Evolutionary conservation across 345 rosid species (phyloP).

Genomic region (Lagerstroemia speciosa): DNA sequence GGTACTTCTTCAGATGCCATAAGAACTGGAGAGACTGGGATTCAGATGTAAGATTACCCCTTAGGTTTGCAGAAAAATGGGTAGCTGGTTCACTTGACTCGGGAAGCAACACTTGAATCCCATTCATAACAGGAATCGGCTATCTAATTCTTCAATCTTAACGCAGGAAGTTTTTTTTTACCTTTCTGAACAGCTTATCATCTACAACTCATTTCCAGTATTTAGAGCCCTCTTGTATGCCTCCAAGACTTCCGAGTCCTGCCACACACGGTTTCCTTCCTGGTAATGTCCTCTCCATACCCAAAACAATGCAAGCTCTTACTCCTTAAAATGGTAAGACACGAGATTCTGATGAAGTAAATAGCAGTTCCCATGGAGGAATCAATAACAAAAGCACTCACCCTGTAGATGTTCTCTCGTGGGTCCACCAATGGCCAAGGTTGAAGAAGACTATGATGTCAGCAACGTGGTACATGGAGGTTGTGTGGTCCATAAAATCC

Average conservation of each 20-base stretch:
- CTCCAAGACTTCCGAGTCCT: slow-evolving; percentile 62
- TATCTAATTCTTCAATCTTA: no score
- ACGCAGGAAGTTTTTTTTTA: no score
- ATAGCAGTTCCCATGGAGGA: not conserved
- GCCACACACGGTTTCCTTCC: slow-evolving; percentile 67
- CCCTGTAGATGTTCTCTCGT: slow-evolving; percentile 90
- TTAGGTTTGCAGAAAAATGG: no score
- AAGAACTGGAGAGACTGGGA: no score
- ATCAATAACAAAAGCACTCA: slow-evolving; percentile 17
- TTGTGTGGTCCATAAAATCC: slow-evolving; percentile 73
- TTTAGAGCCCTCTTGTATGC: slow-evolving; percentile 70
- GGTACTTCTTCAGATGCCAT: no score
- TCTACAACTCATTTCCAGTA: no score
- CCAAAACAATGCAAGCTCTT: slow-evolving; percentile 3
- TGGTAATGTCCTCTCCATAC: slow-evolving; percentile 68
- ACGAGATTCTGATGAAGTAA: not conserved
- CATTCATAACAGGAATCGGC: no score
- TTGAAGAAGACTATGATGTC: slow-evolving; percentile 75
- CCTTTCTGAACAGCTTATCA: no score
- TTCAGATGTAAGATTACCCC: no score
- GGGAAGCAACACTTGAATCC: no score
- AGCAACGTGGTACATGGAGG: slow-evolving; percentile 63
- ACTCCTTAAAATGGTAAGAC: not conserved
- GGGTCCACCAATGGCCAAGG: slow-evolving; percentile 98
- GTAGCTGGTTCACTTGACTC: no score